These are phyloP conservation scores for Penicillium parvum DNA, from an alignment of 495 filamentous ascomycete species.

Conservation along the genomic window DNA sequence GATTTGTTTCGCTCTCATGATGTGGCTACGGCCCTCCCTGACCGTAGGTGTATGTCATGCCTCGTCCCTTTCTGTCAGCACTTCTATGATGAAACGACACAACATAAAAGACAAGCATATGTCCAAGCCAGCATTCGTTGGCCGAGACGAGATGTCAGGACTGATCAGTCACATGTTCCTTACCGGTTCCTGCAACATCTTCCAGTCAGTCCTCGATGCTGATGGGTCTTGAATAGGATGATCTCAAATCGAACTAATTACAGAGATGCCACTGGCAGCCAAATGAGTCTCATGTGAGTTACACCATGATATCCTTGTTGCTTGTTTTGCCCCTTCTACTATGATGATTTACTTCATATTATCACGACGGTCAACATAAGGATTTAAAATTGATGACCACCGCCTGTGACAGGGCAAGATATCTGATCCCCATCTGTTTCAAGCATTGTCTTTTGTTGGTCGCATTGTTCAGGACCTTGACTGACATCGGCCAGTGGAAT, in stretches of 20 bases:
- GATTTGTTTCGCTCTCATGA: background rate
- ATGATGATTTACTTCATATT: constrained; percentile 73
- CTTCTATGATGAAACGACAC: constrained; percentile 49
- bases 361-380: constrained; percentile 99
- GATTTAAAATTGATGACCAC: constrained; percentile 78
- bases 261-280: constrained; percentile 5
- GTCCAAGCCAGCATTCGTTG: constrained; percentile 46
- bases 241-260: background rate
- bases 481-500: constrained; percentile 22
- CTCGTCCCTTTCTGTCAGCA: constrained; percentile 6
- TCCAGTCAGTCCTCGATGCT: constrained; percentile 26
- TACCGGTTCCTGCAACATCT: constrained; percentile 11
- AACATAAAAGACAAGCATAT: constrained; percentile 57
- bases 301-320: constrained; percentile 1
- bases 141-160: constrained; percentile 48
- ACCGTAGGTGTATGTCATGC: constrained; percentile 32
- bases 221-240: constrained; percentile 21
- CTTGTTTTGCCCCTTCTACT: constrained; percentile 27
- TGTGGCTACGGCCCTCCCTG: background rate
- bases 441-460: constrained; percentile 12
- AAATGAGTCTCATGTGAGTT: constrained; percentile 21
- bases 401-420: constrained; percentile 79
- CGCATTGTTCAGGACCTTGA: constrained; percentile 7
- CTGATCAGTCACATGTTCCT: constrained; percentile 37
- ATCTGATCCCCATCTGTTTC: constrained; percentile 49